Evolutionary conservation across 306 rosid species (phyloP).

Genomic region (Quercus gilva): DNA sequence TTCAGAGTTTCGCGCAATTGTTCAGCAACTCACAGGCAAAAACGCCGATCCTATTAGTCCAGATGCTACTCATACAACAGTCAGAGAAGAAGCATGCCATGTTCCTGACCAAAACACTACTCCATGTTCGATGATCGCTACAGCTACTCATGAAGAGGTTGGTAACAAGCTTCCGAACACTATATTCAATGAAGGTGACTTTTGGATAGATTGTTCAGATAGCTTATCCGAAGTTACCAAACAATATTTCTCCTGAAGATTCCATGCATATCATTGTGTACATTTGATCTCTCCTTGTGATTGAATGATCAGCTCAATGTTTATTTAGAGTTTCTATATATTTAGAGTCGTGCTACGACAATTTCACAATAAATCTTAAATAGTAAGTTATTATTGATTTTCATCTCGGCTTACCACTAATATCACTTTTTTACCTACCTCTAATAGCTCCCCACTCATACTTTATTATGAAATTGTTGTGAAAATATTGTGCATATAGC

Average conservation of each 20-base stretch:
- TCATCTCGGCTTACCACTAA: rapidly evolving
- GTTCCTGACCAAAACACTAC: background rate
- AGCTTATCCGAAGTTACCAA: background rate
- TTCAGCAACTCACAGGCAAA: background rate
- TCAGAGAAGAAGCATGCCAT: background rate
- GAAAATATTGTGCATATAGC: no score
- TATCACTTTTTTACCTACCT: no score
- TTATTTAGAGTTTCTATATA: background rate
- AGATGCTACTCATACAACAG: background rate
- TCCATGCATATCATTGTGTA: background rate
- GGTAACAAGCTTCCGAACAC: background rate
- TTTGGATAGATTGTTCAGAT: background rate
- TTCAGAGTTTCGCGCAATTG: background rate
- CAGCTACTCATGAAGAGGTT: background rate
- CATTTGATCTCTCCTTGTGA: background rate
- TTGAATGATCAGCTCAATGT: background rate
- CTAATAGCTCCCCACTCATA: no score
- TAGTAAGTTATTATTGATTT: background rate
- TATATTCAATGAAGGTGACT: background rate
- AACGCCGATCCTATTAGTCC: background rate
- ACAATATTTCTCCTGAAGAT: background rate
- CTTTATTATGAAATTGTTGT: no score
- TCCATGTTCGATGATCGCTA: background rate
- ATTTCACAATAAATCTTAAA: no score
- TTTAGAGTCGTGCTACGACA: rapidly evolving